A percentile compares a stretch with the other conserved stretches of the same genome.
phyloP scores from a whole-genome alignment of 768 basidiomycete species.

The Collybiopsis luxurians region DNA sequence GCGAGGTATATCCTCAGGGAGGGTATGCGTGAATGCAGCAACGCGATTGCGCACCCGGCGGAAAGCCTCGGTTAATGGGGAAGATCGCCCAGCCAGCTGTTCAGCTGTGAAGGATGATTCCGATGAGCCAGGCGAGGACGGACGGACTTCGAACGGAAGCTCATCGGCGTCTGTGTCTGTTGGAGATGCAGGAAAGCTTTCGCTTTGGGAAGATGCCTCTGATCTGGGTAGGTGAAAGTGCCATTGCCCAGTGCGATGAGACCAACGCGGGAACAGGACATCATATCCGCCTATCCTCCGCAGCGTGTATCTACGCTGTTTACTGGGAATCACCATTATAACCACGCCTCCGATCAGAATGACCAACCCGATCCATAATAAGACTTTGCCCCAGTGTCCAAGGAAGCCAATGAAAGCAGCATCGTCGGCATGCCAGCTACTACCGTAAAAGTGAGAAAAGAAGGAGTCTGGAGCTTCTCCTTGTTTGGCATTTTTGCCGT shows the following conservation, averaged over 20 bases:
- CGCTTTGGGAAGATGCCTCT: slow-evolving; percentile 45
- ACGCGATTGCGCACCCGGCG: slow-evolving; percentile 57
- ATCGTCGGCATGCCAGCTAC: slow-evolving; percentile 98
- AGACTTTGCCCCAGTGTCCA: slow-evolving; percentile 78
- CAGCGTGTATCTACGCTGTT: slow-evolving; percentile 57
- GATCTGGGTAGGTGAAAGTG: slow-evolving; percentile 62
- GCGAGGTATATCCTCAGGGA: slow-evolving; percentile 35
- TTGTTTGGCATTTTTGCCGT: slow-evolving; percentile 90
- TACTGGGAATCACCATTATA: slow-evolving; percentile 50
- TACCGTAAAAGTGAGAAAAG: slow-evolving; percentile 97
- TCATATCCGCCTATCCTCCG: slow-evolving; percentile 73
- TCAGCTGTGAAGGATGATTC: slow-evolving; percentile 45
- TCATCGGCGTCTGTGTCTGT: slow-evolving; percentile 55
- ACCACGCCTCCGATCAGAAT: slow-evolving; percentile 70
- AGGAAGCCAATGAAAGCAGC: slow-evolving; percentile 97
- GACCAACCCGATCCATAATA: slow-evolving; percentile 83
- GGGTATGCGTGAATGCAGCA: slow-evolving; percentile 41
- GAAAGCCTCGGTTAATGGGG: slow-evolving; percentile 51
- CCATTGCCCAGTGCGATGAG: slow-evolving; percentile 68
- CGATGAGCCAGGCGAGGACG: slow-evolving; percentile 55
- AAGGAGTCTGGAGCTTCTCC: slow-evolving; percentile 87
- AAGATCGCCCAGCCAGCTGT: slow-evolving; percentile 35
- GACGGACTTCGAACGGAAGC: slow-evolving; percentile 59
- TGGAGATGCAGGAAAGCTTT: slow-evolving; percentile 37
- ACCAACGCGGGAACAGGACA: slow-evolving; percentile 73